Conservation (phyloP, 352 stramenopile genomes). For the Phytopythium mirpurense region DNA sequence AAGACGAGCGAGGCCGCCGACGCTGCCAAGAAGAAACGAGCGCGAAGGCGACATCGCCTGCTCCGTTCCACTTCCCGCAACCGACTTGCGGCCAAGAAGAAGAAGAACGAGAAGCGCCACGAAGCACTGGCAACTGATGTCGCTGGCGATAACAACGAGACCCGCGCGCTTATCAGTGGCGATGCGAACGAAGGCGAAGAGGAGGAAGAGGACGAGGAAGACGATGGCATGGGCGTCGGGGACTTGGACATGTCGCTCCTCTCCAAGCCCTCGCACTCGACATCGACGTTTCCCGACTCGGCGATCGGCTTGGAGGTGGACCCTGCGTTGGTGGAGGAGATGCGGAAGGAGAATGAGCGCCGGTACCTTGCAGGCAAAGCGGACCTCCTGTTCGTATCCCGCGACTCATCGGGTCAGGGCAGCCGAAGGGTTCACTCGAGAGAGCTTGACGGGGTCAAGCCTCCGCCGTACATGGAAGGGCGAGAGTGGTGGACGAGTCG, state of each 20-base stretch:
- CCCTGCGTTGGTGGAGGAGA: slow-evolving; percentile 46
- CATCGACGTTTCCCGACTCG: slow-evolving; percentile 1
- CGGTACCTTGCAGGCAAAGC: slow-evolving; percentile 45
- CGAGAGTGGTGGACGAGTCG: slow-evolving; percentile 72
- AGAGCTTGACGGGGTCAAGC: slow-evolving; percentile 7
- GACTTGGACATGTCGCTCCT: slow-evolving; percentile 25
- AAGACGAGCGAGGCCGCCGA: slow-evolving; percentile 1
- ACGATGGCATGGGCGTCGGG: slow-evolving; percentile 65
- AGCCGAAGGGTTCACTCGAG: neutral
- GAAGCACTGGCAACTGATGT: neutral
- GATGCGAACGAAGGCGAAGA: slow-evolving; percentile 5
- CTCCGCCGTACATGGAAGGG: slow-evolving; percentile 41
- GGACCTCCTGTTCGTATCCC: slow-evolving; percentile 24
- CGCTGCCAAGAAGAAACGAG: neutral
- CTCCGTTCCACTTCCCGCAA: neutral
- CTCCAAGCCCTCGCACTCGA: slow-evolving; percentile 16
- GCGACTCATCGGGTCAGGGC: neutral
- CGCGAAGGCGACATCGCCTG: neutral
- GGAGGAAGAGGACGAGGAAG: slow-evolving; percentile 12
- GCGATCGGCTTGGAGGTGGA: slow-evolving; percentile 13
- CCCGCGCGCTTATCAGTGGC: neutral
- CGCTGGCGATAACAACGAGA: neutral
- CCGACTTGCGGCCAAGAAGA: slow-evolving; percentile 6
- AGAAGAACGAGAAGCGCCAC: slow-evolving; percentile 4
- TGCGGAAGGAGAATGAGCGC: slow-evolving; percentile 37